These are phyloP conservation scores for Ophiosphaerella narmari DNA, from an alignment of 2,329 filamentous ascomycete genomes.

Conservation along the genomic window DNA sequence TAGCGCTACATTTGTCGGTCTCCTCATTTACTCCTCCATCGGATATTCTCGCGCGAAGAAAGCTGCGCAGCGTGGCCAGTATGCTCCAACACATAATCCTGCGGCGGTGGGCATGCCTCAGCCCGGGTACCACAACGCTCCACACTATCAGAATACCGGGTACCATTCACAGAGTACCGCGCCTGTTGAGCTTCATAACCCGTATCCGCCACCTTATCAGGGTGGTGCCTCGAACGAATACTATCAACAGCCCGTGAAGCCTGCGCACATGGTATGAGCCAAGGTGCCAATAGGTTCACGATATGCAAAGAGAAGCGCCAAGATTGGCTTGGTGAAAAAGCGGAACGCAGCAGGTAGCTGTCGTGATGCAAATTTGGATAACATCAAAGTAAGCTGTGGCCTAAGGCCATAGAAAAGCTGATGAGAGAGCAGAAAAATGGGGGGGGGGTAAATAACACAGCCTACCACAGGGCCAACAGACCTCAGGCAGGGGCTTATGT, in stretches of 20 bases:
- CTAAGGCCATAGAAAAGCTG: too few relatives aligned
- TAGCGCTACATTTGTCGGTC: slow-evolving; percentile 43
- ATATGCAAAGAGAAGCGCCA: neutral
- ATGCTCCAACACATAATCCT: slow-evolving; percentile 40
- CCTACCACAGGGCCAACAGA: too few relatives aligned
- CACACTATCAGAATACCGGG: slow-evolving; percentile 28
- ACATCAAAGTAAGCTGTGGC: too few relatives aligned
- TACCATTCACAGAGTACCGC: slow-evolving; percentile 28
- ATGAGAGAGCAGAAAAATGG: too few relatives aligned
- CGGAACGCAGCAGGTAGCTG: too few relatives aligned
- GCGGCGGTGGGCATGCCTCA: slow-evolving; percentile 18
- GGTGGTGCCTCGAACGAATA: slow-evolving; percentile 24
- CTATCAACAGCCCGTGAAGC: slow-evolving; percentile 31
- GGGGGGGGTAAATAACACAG: too few relatives aligned
- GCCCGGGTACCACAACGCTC: slow-evolving; percentile 16
- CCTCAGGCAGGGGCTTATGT: too few relatives aligned
- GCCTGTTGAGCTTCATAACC: slow-evolving; percentile 19
- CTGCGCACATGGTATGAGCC: slow-evolving; percentile 31
- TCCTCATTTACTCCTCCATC: slow-evolving; percentile 48
- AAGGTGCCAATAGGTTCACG: neutral
- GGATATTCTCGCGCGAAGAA: slow-evolving; percentile 43
- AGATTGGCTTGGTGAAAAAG: neutral
- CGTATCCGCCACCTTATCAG: slow-evolving; percentile 27
- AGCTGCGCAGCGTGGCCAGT: slow-evolving; percentile 38
- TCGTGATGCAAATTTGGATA: too few relatives aligned